Base-by-base conservation (phyloP, 768 basidiomycete genomes). In the Pleurotus djamor region DNA sequence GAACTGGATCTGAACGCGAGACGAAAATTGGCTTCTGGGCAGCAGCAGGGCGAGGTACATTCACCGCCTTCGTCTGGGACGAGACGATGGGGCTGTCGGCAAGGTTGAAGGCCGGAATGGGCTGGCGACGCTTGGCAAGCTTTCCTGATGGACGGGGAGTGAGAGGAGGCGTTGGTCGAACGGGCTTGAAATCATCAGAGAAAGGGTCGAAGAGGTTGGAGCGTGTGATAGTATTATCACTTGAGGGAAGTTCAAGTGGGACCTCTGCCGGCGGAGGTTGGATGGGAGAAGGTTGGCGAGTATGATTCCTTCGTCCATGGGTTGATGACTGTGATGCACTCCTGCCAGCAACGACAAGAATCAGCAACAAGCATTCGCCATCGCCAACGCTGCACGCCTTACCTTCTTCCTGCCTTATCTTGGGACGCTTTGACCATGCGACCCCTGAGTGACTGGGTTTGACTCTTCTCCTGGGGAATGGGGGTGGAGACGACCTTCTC, bases 221-320 rank as follows among this genome's bases (percentile, higher is more conserved):
- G 3, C 76, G 21, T 73, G 59, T 79, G 51, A 44, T 58, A 41
- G 36, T 32, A 41, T 44, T 50, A 51, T 32, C 50, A 14, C 10
- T 21, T 10, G 79, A 52, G 69, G 63, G 34, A 72, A 61, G 52
- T 74, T 71, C 59, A 75, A 71, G 57, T 64, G 61, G 61, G 72
- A 70, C 82, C 83, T 88, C 88, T 83, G 80, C 86, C 82, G 88
- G 86, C 82, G 84, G 83, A 65, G 61, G 62, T 50, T 72, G 67
- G 45, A 79, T 71, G 36, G 83, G 83, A 14, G 88, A 89, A 17
- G 85, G 81, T 68, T 88, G 87, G 61, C 86, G 86, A 59, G 69
- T 74, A 65, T 75, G 79, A 72, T 76, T 80, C 71, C 81, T 81
- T 67, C 81, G 79, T 66, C 72, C 71, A 58, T 67, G 78, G 58